A percentile compares a stretch with the other conserved stretches of the same genome.
Conservation (phyloP, 2,329 filamentous ascomycete species). For the Ampelomyces quisqualis region DNA sequence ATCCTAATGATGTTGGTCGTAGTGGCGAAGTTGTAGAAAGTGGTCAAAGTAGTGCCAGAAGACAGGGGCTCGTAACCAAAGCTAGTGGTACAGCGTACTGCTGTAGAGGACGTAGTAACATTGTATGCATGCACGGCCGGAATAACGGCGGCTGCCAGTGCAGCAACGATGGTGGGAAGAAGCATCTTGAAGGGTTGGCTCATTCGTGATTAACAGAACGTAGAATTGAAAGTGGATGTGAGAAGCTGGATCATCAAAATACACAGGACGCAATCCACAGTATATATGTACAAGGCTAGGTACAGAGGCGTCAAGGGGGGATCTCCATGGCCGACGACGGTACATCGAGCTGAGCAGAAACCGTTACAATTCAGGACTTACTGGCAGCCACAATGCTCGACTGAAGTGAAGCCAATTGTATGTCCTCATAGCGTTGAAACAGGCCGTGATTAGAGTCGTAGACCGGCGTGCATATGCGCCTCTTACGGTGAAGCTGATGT, state of each 20-base stretch:
- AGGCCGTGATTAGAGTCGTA: background rate
- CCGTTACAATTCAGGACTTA: background rate
- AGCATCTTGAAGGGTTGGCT: constrained; percentile 19
- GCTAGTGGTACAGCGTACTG: constrained; percentile 17
- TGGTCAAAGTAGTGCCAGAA: constrained; percentile 13
- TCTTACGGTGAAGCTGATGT: background rate
- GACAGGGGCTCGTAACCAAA: constrained; percentile 15
- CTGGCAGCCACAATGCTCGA: background rate
- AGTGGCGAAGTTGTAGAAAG: constrained; percentile 12
- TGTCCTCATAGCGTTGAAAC: constrained; percentile 4
- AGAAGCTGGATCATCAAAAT: constrained; percentile 7
- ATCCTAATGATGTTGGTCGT: constrained; percentile 12
- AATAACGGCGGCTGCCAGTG: constrained; percentile 18
- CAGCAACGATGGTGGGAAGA: constrained; percentile 15
- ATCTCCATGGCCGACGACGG: background rate
- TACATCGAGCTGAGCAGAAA: constrained; percentile 4
- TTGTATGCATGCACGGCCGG: background rate
- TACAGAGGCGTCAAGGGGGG: constrained; percentile 9
- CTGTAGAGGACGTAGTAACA: constrained; percentile 3
- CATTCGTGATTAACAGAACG: constrained; percentile 10
- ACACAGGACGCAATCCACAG: background rate
- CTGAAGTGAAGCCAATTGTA: background rate
- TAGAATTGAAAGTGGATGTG: constrained; percentile 17
- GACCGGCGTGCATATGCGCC: background rate
- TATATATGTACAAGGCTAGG: constrained; percentile 5